phyloP scores from a whole-genome alignment of 345 rosid genomes.

The Acer yangbiense region DNA sequence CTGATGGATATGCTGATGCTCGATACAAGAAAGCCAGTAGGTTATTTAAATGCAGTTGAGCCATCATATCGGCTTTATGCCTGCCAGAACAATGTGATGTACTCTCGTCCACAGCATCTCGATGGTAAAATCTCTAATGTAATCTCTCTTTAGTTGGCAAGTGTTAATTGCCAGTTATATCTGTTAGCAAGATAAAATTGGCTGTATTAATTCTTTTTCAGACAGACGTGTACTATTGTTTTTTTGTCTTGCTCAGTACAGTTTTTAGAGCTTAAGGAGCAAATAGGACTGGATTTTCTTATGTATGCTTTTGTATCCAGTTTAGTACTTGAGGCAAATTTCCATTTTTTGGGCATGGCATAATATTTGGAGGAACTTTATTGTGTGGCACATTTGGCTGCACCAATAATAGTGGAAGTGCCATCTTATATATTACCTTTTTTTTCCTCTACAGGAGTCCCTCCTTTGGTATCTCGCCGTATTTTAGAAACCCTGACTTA shows the following conservation, averaged over 20 bases:
- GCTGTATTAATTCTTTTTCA: neutral
- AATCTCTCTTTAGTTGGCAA: neutral
- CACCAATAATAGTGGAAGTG: neutral
- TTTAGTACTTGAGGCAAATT: neutral
- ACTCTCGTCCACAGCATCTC: slow-evolving; percentile 85
- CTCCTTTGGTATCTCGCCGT: slow-evolving; percentile 91
- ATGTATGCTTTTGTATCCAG: neutral
- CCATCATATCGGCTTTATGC: slow-evolving; percentile 84
- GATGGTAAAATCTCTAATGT: slow-evolving; percentile 58
- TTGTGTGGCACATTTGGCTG: neutral
- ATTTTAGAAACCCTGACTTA: slow-evolving; percentile 86
- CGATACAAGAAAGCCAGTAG: slow-evolving; percentile 60
- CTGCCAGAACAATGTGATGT: slow-evolving; percentile 88
- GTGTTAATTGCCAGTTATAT: neutral
- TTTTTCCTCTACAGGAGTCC: slow-evolving; percentile 60
- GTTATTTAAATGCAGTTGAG: slow-evolving; percentile 49
- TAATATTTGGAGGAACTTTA: neutral
- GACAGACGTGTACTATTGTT: neutral
- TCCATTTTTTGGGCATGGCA: slow-evolving; percentile 1
- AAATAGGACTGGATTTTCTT: neutral
- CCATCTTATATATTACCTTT: slow-evolving; percentile 2
- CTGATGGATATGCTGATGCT: slow-evolving; percentile 89
- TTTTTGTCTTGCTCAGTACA: neutral
- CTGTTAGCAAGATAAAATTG: neutral
- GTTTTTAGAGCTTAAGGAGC: neutral